These are phyloP conservation scores for Pythium guiyangense DNA, from an alignment of 352 stramenopile genomes.

Conservation along the genomic window DNA sequence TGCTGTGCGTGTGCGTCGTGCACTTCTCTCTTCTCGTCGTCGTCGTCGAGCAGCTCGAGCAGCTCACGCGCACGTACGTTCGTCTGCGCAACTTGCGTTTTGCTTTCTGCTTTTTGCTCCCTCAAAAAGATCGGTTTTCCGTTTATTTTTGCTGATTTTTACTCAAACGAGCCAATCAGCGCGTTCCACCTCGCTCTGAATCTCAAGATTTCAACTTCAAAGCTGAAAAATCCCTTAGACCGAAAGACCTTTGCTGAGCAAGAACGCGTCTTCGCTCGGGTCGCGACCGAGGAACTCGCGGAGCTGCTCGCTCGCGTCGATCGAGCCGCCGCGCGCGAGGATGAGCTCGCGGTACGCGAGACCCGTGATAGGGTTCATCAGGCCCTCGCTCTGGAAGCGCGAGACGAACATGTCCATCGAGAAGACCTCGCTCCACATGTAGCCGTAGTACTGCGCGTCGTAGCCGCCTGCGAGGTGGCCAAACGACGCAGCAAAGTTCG, in stretches of 20 bases:
- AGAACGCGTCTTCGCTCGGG: conserved; percentile 77
- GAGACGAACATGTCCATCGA: conserved; percentile 90
- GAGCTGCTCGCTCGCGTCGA: conserved; percentile 77
- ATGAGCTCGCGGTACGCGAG: conserved; percentile 85
- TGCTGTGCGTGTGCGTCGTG: too few relatives aligned
- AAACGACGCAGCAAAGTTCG: conserved; percentile 84
- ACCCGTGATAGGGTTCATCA: conserved; percentile 79
- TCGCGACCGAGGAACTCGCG: conserved; percentile 75
- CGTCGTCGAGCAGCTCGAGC: too few relatives aligned
- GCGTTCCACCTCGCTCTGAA: not conserved
- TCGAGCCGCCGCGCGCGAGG: conserved; percentile 72
- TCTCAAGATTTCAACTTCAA: not conserved
- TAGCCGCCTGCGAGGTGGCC: conserved; percentile 77
- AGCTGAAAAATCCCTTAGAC: too few relatives aligned
- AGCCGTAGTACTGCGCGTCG: conserved; percentile 83
- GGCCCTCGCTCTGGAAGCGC: conserved; percentile 79
- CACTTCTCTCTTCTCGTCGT: too few relatives aligned
- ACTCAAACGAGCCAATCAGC: conserved; percentile 2
- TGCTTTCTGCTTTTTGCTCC: conserved; percentile 1
- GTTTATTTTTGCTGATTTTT: not conserved
- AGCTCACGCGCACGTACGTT: not conserved
- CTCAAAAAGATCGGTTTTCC: conserved; percentile 4
- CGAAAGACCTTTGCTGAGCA: conserved; percentile 69
- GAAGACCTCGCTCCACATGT: conserved; percentile 90
- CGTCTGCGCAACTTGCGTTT: not conserved